A percentile compares a stretch with the other conserved stretches of the same genome.
Evolutionary conservation across 495 filamentous ascomycete species (phyloP).

Genomic region (Penicillium ochrochloron): DNA sequence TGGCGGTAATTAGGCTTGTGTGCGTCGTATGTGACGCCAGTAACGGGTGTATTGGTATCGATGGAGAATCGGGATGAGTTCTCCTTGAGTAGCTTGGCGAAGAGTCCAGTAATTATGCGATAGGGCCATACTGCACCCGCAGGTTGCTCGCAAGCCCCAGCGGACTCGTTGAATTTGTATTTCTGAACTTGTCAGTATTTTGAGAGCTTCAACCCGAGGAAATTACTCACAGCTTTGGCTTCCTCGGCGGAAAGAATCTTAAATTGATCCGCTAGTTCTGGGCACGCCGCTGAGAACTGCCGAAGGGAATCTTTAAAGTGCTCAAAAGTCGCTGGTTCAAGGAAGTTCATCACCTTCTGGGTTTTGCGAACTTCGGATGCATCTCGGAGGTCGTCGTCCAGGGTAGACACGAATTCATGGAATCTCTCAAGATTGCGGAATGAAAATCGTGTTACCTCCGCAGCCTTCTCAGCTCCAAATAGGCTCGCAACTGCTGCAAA

Average conservation of each 20-base stretch:
- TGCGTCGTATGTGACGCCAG: slow-evolving; percentile 3
- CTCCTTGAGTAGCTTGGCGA: slow-evolving; percentile 8
- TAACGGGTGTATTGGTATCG: slow-evolving; percentile 11
- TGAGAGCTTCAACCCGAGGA: neutral
- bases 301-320: slow-evolving; percentile 10
- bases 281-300: slow-evolving; percentile 6
- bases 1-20: neutral
- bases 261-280: slow-evolving; percentile 6
- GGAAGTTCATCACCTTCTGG: slow-evolving; percentile 12
- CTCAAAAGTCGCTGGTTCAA: neutral
- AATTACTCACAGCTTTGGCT: neutral
- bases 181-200: neutral
- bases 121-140: slow-evolving; percentile 11
- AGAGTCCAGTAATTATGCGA: slow-evolving; percentile 1
- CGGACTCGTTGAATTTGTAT: slow-evolving; percentile 13
- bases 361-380: slow-evolving; percentile 1
- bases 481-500: slow-evolving; percentile 9
- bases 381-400: slow-evolving; percentile 6
- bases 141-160: slow-evolving; percentile 9
- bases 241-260: slow-evolving; percentile 11
- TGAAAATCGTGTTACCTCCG: slow-evolving; percentile 10
- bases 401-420: slow-evolving; percentile 8
- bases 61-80: slow-evolving; percentile 3
- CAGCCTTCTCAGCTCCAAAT: slow-evolving; percentile 8
- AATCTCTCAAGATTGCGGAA: slow-evolving; percentile 11